Percentiles rank a stretch among this genome's conserved stretches.
Evolutionary conservation across 2,329 filamentous ascomycete species (phyloP).

Genomic region (Phialocephala sp.): DNA sequence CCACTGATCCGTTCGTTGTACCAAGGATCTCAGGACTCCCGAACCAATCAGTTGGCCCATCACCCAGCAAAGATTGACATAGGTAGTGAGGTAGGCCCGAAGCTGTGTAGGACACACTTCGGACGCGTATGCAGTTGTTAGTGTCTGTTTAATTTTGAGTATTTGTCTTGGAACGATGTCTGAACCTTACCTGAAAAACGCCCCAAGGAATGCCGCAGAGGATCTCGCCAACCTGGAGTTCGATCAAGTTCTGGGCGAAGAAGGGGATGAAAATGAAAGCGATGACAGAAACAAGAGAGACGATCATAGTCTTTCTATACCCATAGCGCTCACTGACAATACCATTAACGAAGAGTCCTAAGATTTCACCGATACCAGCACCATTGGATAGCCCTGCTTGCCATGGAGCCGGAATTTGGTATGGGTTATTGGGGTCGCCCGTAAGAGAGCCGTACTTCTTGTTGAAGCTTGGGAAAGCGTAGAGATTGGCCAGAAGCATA

Average conservation of each 20-base stretch:
- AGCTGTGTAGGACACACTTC: conserved; percentile 58
- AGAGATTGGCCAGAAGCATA: conserved; percentile 45
- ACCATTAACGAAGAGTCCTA: conserved; percentile 55
- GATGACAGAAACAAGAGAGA: conserved; percentile 42
- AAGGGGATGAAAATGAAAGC: conserved; percentile 56
- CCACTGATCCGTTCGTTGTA: conserved; percentile 35
- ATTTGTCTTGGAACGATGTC: background rate
- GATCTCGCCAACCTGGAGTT: conserved; percentile 53
- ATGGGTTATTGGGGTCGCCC: conserved; percentile 27
- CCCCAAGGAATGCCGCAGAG: conserved; percentile 55
- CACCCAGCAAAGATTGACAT: conserved; percentile 58
- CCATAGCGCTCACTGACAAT: conserved; percentile 56
- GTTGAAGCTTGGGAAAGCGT: conserved; percentile 36
- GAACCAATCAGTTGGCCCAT: conserved; percentile 54
- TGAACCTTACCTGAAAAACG: conserved; percentile 48
- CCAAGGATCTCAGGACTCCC: conserved; percentile 51
- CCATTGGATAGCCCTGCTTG: conserved; percentile 44
- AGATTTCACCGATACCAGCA: conserved; percentile 46
- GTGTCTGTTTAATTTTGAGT: conserved; percentile 37
- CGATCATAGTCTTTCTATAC: conserved; percentile 48
- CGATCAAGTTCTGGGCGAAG: conserved; percentile 53
- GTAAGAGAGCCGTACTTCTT: conserved; percentile 42
- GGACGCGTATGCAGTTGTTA: conserved; percentile 43
- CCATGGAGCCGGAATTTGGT: conserved; percentile 43
- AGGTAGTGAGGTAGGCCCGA: conserved; percentile 57